Percentiles rank a stretch among this genome's conserved stretches.
Evolutionary conservation across 2,329 filamentous ascomycete species (phyloP).

Genomic region (Colletotrichum cuscutae): DNA sequence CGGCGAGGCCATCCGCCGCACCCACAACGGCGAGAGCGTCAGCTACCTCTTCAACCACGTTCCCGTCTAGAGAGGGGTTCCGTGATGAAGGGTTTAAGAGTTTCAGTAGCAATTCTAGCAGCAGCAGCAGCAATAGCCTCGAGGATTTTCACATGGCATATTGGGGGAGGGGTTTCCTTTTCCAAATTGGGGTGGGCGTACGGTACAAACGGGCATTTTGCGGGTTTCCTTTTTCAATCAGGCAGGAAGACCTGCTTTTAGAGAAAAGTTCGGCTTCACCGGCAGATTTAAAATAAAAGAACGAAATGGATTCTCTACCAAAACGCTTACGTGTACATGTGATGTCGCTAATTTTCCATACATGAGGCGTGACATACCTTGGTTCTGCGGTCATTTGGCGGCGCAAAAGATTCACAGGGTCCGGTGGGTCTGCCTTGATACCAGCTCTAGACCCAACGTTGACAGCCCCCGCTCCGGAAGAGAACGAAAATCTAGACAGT

Average conservation of each 20-base stretch:
- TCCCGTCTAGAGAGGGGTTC: constrained; percentile 41
- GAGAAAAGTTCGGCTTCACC: not conserved
- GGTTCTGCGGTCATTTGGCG: too few relatives aligned
- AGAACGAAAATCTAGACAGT: not conserved
- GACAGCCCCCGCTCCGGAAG: not conserved
- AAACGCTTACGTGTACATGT: not conserved
- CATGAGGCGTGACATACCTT: not conserved
- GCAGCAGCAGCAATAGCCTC: not conserved
- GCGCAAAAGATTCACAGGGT: not conserved
- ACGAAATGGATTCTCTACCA: not conserved
- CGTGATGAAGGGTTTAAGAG: not conserved
- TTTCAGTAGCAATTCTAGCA: not conserved
- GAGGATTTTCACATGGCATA: not conserved
- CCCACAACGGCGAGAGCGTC: constrained; percentile 72
- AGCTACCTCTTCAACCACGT: constrained; percentile 66
- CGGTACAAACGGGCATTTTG: not conserved
- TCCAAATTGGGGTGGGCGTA: too few relatives aligned
- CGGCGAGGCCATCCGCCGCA: constrained; percentile 66
- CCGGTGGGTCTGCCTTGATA: not conserved
- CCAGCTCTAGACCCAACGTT: not conserved
- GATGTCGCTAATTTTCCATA: not conserved
- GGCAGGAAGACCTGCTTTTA: not conserved
- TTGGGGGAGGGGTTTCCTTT: too few relatives aligned
- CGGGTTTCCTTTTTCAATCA: not conserved
- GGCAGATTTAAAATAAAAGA: not conserved